Percentiles rank a stretch among this genome's conserved stretches.
These are phyloP conservation scores for Ophiostoma tasmaniense DNA, from an alignment of 2,329 filamentous ascomycete species.

Conservation along the genomic window DNA sequence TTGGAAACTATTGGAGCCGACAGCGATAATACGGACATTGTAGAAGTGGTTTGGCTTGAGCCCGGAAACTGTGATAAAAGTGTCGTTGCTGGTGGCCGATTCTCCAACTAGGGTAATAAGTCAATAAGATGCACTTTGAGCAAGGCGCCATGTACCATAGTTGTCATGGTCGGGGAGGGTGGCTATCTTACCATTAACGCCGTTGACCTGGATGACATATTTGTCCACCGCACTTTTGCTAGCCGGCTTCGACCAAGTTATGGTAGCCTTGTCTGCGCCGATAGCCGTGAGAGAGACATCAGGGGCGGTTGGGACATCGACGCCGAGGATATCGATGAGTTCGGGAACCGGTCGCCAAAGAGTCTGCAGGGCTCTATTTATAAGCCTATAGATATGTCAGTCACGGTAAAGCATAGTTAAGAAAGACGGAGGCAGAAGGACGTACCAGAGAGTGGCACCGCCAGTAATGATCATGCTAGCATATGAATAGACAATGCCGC, in stretches of 20 bases:
- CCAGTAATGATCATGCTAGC: slow-evolving; percentile 48
- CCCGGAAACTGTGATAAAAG: slow-evolving; percentile 83
- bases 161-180: not conserved
- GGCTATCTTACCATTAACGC: slow-evolving; percentile 64
- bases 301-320: slow-evolving; percentile 86
- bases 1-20: slow-evolving; percentile 87
- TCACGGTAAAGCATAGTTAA: not conserved
- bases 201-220: slow-evolving; percentile 89
- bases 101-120: slow-evolving; percentile 61
- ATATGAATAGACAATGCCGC: slow-evolving; percentile 40
- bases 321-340: slow-evolving; percentile 80
- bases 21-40: slow-evolving; percentile 84
- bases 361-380: slow-evolving; percentile 79
- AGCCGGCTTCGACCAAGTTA: slow-evolving; percentile 79
- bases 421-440: not conserved
- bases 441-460: slow-evolving; percentile 45
- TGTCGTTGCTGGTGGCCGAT: slow-evolving; percentile 65
- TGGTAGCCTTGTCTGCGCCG: slow-evolving; percentile 72
- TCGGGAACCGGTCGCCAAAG: slow-evolving; percentile 85
- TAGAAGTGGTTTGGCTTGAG: slow-evolving; percentile 83
- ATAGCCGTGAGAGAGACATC: slow-evolving; percentile 87
- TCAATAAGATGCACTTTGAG: not conserved
- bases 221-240: slow-evolving; percentile 63
- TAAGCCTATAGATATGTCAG: slow-evolving; percentile 49
- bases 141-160: not conserved